phyloP scores from a whole-genome alignment of 352 stramenopile genomes.

The Phytophthora sp. region DNA sequence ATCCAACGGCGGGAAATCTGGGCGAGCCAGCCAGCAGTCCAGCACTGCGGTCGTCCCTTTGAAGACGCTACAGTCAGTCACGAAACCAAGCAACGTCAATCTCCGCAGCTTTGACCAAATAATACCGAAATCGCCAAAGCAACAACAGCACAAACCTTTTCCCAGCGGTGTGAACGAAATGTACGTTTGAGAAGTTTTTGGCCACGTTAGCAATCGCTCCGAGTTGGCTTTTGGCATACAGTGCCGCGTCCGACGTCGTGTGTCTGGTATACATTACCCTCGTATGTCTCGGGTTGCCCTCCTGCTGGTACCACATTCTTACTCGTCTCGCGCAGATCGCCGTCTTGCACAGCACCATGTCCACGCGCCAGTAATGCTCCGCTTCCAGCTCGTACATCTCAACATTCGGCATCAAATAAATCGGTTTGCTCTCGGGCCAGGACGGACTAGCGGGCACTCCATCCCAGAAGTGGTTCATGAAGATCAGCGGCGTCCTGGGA shows the following conservation, averaged over 20 bases:
- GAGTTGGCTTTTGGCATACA: constrained; percentile 33
- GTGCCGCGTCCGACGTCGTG: constrained; percentile 47
- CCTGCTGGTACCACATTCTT: constrained; percentile 54
- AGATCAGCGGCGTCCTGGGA: constrained; percentile 52
- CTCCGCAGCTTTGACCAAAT: background rate
- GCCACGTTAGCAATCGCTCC: background rate
- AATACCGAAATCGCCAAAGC: background rate
- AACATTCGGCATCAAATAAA: constrained; percentile 62
- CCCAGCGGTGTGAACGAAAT: constrained; percentile 43
- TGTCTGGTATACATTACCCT: constrained; percentile 54
- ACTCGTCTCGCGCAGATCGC: constrained; percentile 49
- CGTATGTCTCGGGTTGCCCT: constrained; percentile 52
- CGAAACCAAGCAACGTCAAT: constrained; percentile 11
- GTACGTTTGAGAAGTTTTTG: constrained; percentile 47
- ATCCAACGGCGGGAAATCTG: constrained; percentile 49
- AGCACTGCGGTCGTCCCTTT: constrained; percentile 55
- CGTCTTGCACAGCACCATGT: constrained; percentile 68
- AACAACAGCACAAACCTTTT: constrained; percentile 33
- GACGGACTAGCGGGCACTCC: constrained; percentile 22
- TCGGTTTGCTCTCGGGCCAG: constrained; percentile 45
- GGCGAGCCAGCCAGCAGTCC: constrained; percentile 52
- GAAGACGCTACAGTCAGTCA: constrained; percentile 33
- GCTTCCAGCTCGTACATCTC: constrained; percentile 62
- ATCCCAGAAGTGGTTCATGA: constrained; percentile 72
- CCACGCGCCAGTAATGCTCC: constrained; percentile 47